Evolutionary conservation across 2,329 filamentous ascomycete genomes (phyloP).

Genomic region (Sclerotinia nivalis): DNA sequence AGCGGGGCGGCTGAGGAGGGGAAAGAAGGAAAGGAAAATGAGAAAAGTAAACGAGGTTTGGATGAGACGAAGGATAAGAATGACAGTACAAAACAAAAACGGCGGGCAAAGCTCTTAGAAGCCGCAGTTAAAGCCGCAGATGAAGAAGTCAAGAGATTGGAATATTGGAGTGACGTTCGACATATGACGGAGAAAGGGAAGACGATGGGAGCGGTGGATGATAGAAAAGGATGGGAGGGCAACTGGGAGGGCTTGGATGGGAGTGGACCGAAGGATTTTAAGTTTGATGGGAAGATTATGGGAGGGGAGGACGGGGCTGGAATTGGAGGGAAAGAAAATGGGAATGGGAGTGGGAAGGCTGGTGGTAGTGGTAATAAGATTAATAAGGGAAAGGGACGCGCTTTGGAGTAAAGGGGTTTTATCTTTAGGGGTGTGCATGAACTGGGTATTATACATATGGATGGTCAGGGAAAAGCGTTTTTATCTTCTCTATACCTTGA

Average conservation of each 20-base stretch:
- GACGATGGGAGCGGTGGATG: constrained; percentile 38
- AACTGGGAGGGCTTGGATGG: constrained; percentile 38
- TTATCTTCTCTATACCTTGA: neutral
- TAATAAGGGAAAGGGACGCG: neutral
- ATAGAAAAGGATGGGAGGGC: constrained; percentile 37
- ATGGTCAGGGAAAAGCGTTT: neutral
- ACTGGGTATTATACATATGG: neutral
- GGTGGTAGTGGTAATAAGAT: constrained; percentile 21
- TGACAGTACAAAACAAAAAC: constrained; percentile 37
- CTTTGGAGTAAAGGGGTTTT: neutral
- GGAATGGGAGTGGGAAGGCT: constrained; percentile 26
- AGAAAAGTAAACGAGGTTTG: neutral
- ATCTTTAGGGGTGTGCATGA: neutral
- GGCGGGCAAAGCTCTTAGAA: constrained; percentile 66
- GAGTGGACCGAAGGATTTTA: constrained; percentile 38
- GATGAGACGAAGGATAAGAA: constrained; percentile 34
- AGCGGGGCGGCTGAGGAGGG: constrained; percentile 49
- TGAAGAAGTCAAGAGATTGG: constrained; percentile 75
- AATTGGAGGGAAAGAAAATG: constrained; percentile 17
- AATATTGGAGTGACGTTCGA: constrained; percentile 86
- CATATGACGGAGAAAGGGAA: constrained; percentile 58
- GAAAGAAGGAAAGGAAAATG: constrained; percentile 38
- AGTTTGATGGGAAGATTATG: constrained; percentile 32
- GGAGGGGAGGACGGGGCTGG: constrained; percentile 29
- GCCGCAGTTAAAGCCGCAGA: constrained; percentile 75